Base-by-base conservation (phyloP, 208 protist species). In the Acanthamoeba healyi region DNA sequence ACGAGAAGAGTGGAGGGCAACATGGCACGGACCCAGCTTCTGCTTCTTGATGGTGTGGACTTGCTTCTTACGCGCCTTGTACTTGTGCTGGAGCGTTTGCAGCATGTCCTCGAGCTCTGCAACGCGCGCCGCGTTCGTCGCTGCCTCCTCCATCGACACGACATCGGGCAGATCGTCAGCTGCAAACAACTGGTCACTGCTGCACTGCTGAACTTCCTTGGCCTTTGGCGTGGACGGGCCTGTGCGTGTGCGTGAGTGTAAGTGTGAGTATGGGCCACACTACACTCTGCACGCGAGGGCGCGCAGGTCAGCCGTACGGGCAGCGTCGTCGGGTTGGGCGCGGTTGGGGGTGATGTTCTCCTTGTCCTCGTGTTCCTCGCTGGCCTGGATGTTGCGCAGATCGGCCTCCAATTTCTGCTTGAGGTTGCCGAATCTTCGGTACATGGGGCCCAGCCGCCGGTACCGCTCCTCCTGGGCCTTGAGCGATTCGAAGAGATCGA, bases 81-180 rank as follows among this genome's bases (percentile, higher is more conserved):
- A 84, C 44, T 84, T 84, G 17, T 84, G 74, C 42, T 84, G 26
- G 29, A 84, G 74, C 29, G 29, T 9, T n/a, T 9, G 38, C 0
- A 84, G 1, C 74, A 58, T 84, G 42, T 84, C 46, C 24, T 84
- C 74, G n/a, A 84, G 74, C 74, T 84, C 74, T 7, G 74, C 74
- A 24, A 84, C 44, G 9, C 74, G 74, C 26, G 74, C 22, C 15
- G 74, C 74, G 46, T 84, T 84, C 26, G 24, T 17, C n/a, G 42
- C 44, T 1, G 74, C 29, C 19, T 49, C 74, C 24, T 24, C 40
- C 40, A 58, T 19, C 51, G 51, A 58, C 17, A 58, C 51, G 17
- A 19, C 17, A 19, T 58, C 51, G 19, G 51, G 51, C 51, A 58
- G 51, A 12, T 58, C 12, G 51, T 58, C 19, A 5, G 51, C 4